Base-by-base conservation (phyloP, 106 monocot genomes). In the Platanthera guangdongensis region DNA sequence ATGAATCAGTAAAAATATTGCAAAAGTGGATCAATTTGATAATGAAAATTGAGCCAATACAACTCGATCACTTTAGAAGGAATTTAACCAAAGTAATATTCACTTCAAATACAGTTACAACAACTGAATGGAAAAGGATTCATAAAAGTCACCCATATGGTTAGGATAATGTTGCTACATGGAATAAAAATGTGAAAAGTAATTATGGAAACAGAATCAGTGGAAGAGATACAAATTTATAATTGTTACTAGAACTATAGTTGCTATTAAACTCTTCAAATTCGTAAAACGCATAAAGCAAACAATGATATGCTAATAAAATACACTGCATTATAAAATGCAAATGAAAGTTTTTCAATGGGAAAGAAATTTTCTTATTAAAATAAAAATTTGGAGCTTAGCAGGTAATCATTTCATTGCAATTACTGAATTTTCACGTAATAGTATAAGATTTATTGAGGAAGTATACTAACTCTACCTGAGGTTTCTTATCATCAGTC, bases 401-500 rank as follows among this genome's bases (percentile, higher is more conserved):
- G 67, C 25, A 67, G 32, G 30, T 67, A 32, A 67, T 67, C 67
- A 32, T 67, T 10, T 67, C 13, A 67, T 67, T 67, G 67, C 25
- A 67, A 67, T 32, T 39, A 39, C 39, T 3, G 39, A 67, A 67
- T 67, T 12, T 67, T 71, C 67, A 39, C 25, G 21, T 63, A 63
- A 63, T 63, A 39, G 9, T 45, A 11, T 67, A 5, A 30, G 67
- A 11, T 67, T 39, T 11, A 67, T 9, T 9, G 4, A 67, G 11
- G 9, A 65, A 25, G 9, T 19, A 22, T 4, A 39, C 69, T 69
- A 46, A 72, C 13, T 77, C 64, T 76, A 92, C 95, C 92, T 95
- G 95, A 59, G 95, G 95, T 52, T 85, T 93, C 55, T 88, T 95
- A 76, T 93, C 87, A 80, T 88, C 85, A 47, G 90, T 80, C 95